phyloP scores from a whole-genome alignment of 345 rosid species.

The Lumnitzera racemosa region DNA sequence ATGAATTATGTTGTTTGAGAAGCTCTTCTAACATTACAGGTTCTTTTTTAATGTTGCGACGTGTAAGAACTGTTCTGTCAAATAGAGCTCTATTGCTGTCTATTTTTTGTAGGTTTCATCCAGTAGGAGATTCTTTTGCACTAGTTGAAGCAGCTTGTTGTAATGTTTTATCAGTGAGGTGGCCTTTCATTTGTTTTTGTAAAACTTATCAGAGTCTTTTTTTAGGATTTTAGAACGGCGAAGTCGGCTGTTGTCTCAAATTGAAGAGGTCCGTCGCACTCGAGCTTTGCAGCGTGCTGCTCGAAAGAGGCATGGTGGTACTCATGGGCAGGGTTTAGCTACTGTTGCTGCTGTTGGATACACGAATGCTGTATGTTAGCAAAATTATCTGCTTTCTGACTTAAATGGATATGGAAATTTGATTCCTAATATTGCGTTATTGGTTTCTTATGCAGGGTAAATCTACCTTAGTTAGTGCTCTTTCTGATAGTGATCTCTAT shows the following conservation, averaged over 20 bases:
- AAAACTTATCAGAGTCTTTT: neutral
- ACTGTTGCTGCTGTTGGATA: constrained; percentile 94
- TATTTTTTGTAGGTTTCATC: neutral
- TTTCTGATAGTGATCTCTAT: constrained; percentile 66
- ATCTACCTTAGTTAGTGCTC: constrained; percentile 70
- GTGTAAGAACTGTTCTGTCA: no score
- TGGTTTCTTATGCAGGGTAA: constrained; percentile 53
- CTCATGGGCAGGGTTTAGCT: constrained; percentile 38
- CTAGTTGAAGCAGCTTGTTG: neutral
- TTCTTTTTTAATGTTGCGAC: no score
- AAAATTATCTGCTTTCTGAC: constrained; percentile 5
- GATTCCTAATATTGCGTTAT: neutral
- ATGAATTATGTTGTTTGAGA: no score
- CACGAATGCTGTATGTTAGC: constrained; percentile 85
- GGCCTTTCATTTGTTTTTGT: neutral
- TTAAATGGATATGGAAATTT: neutral
- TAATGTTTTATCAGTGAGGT: neutral
- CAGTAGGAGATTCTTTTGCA: neutral
- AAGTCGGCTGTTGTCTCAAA: constrained; percentile 52
- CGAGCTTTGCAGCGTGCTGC: constrained; percentile 81
- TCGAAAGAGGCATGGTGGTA: constrained; percentile 56
- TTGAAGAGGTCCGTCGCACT: constrained; percentile 79
- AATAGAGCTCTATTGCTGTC: neutral
- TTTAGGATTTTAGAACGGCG: constrained; percentile 70
- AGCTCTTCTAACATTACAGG: no score